Base-by-base conservation (phyloP, 495 filamentous ascomycete genomes). In the Immersiella caudata region DNA sequence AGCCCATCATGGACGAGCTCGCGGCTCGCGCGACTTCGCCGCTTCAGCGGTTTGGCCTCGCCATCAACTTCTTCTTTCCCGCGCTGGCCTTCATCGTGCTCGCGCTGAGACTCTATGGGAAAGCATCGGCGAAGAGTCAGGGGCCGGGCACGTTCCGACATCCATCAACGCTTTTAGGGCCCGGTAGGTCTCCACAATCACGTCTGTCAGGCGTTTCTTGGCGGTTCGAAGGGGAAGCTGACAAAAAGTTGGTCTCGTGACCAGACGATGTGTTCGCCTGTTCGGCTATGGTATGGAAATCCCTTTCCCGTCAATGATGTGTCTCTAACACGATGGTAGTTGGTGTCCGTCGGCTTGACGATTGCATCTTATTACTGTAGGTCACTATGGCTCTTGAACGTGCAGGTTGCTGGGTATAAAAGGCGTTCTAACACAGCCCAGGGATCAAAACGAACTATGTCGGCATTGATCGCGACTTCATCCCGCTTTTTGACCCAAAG, bases 41-140 rank as follows among this genome's bases (percentile, higher is more conserved):
- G 22, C 22, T 65, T 9, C 63, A 65, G 63, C 51, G 24, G 20
- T 40, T 65, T 29, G 63, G 25, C 63, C 55, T 65, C 33, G 63
- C 63, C 51, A 36, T 65, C 35, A 58, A 57, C 63, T 46, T 65
- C 63, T 65, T 65, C 63, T 57, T 65, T 26, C 63, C 63, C n/a
- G n/a, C 27, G 18, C 29, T 65, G 63, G 63, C 63, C 63, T 11
- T 65, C 9, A 16, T 65, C 20, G 63, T 65, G 9, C 29, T 65
- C n/a, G 63, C 25, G 18, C 33, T 65, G 63, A 26, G 63, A 21
- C 33, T 65, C 22, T 65, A 65, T 52, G 56, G 27, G 50, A 65
- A 65, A 29, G 14, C 29, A 3, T 40, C 63, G 4, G 6, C 33
- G 7, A 56, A 22, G 20, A 46, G 26, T 16, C 29, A 57, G 3